phyloP scores from a whole-genome alignment of 768 basidiomycete genomes.

The Kwoniella sp. region DNA sequence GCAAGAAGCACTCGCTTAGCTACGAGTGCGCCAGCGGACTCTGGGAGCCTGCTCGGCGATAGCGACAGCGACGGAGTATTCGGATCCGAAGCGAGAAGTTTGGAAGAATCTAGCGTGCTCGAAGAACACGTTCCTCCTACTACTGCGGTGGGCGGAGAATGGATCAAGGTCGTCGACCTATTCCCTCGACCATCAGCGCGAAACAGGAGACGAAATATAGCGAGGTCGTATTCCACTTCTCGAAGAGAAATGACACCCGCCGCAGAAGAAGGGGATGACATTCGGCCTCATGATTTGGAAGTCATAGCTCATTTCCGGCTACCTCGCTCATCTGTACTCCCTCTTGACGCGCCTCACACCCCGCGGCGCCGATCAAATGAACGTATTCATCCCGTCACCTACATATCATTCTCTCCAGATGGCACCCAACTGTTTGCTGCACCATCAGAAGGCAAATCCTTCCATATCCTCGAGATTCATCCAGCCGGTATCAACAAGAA shows the following conservation, averaged over 20 bases:
- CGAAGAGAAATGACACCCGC: not conserved
- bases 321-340: conserved; percentile 21
- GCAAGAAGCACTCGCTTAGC: conserved; percentile 36
- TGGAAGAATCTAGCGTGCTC: conserved; percentile 24
- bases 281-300: not conserved
- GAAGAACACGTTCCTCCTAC: conserved; percentile 11
- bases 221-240: conserved; percentile 1
- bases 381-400: conserved; percentile 13
- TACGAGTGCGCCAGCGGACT: conserved; percentile 40
- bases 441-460: conserved; percentile 34
- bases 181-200: conserved; percentile 7
- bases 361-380: conserved; percentile 8
- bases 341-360: not conserved
- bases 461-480: conserved; percentile 43
- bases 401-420: conserved; percentile 36
- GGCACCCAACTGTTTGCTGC: conserved; percentile 44
- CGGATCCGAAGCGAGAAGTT: conserved; percentile 21
- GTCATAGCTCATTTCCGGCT: conserved; percentile 44
- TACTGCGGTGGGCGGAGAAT: conserved; percentile 22
- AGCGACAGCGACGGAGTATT: conserved; percentile 21
- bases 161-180: conserved; percentile 50
- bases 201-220: not conserved
- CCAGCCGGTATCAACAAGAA: conserved; percentile 21
- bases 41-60: conserved; percentile 19
- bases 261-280: not conserved